Base-by-base conservation (phyloP, 306 rosid genomes). In the Senna tora region DNA sequence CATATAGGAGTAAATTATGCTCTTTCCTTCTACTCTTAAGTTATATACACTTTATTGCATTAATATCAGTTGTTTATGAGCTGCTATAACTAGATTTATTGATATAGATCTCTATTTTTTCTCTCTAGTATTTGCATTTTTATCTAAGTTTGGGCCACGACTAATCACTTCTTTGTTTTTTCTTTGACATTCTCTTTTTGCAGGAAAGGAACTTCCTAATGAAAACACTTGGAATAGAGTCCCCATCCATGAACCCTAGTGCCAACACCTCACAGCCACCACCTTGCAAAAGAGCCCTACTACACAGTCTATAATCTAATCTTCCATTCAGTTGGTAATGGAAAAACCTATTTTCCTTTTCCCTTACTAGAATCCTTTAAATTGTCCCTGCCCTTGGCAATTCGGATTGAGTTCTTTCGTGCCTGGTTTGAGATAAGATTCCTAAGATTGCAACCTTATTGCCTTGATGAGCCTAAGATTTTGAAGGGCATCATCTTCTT, bases 171-270 rank as follows among this genome's bases (percentile, higher is more conserved):
- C 6, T 49, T 51, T 74, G 7, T 21, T 47, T 28, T 52, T 32
- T 39, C 38, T 36, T 58, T 58, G 22, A 61, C 11, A 36, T 41
- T 22, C 51, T 64, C 22, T 54, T 19, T 65, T 79, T 84, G 69
- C 93, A 92, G 97, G 97, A 92, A 82, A 83, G 93, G 85, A 87
- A 77, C 78, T 92, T 92, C 83, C 84, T 92, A 75, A 89, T 84
- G 81, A 92, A 83, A 84, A 86, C 97, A 73, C 92, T 92, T 42
- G 97, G 97, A 81, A 67, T 81, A 83, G 97, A 87, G 67, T 87
- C 93, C 49, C 92, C 97, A 66, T 82, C 83, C 81, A 68, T 80
- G 22, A 74, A 75, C 76, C 79, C 83, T 17, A 64, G 69, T 70
- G 81, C 77, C 61, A 80, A 89, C 53, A 65, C 77, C 20, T 83